Percentiles rank a stretch among this genome's conserved stretches.
Conservation (phyloP, 2,329 filamentous ascomycete genomes). For the Cordyceps cateniannulata region DNA sequence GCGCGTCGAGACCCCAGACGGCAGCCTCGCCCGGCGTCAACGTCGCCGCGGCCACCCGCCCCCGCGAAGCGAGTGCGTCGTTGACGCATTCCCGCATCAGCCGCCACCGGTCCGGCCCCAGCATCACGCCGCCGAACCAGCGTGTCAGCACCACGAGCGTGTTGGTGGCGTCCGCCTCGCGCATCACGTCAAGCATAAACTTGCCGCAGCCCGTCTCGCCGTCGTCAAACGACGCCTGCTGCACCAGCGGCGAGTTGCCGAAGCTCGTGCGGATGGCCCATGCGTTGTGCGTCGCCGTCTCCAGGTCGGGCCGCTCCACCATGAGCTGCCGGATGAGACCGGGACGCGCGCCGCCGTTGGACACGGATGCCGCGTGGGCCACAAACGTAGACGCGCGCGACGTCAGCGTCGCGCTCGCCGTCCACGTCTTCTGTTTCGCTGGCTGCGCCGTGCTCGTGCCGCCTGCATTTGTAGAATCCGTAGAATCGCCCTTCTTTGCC, state of each 20-base stretch:
- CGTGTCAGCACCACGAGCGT: slow-evolving; percentile 53
- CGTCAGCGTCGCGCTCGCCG: slow-evolving; percentile 42
- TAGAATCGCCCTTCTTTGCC: neutral
- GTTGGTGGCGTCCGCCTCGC: slow-evolving; percentile 43
- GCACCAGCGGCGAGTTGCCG: slow-evolving; percentile 32
- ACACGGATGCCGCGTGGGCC: slow-evolving; percentile 39
- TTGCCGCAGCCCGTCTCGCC: slow-evolving; percentile 55
- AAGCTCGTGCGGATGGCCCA: slow-evolving; percentile 39
- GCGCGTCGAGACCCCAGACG: slow-evolving; percentile 54
- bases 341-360: slow-evolving; percentile 35
- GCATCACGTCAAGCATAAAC: slow-evolving; percentile 48
- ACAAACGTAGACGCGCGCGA: slow-evolving; percentile 52
- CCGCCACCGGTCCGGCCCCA: slow-evolving; percentile 56
- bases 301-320: slow-evolving; percentile 40
- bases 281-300: slow-evolving; percentile 51
- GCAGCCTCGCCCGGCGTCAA: slow-evolving; percentile 43
- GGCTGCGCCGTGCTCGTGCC: slow-evolving; percentile 13
- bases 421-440: slow-evolving; percentile 36
- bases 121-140: slow-evolving; percentile 57
- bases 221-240: slow-evolving; percentile 51
- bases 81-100: slow-evolving; percentile 53
- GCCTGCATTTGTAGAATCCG: slow-evolving; percentile 7
- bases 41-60: slow-evolving; percentile 24
- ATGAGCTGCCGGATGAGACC: slow-evolving; percentile 42
- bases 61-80: slow-evolving; percentile 45